These are phyloP conservation scores for Onygenales sp. DNA, from an alignment of 2,329 filamentous ascomycete species.

Conservation along the genomic window DNA sequence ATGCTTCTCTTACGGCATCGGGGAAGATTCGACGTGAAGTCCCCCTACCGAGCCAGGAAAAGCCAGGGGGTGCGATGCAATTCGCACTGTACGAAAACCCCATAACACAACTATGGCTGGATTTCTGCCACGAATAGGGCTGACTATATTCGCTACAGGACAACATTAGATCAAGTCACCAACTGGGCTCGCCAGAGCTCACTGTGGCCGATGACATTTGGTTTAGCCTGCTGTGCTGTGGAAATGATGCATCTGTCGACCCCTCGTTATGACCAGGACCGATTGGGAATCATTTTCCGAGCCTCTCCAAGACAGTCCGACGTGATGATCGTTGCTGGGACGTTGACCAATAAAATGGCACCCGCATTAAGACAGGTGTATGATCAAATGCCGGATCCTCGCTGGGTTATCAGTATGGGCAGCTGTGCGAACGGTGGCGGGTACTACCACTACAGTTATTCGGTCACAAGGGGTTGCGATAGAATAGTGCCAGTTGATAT, in stretches of 20 bases:
- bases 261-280: conserved; percentile 82
- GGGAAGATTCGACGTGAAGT: conserved; percentile 40
- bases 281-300: conserved; percentile 79
- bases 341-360: conserved; percentile 90
- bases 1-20: conserved; percentile 28
- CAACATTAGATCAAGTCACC: conserved; percentile 58
- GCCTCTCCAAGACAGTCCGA: conserved; percentile 78
- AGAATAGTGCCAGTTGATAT: conserved; percentile 75
- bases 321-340: conserved; percentile 86
- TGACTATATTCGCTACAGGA: conserved; percentile 18
- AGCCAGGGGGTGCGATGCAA: conserved; percentile 43
- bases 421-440: conserved; percentile 78
- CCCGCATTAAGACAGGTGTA: conserved; percentile 81
- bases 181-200: conserved; percentile 87
- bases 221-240: conserved; percentile 79
- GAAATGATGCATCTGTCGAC: conserved; percentile 94
- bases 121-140: conserved; percentile 1
- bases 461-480: conserved; percentile 67
- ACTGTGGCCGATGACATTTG: conserved; percentile 87
- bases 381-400: conserved; percentile 89
- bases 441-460: conserved; percentile 84
- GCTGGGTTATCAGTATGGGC: conserved; percentile 82
- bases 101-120: neutral
- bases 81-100: conserved; percentile 36
- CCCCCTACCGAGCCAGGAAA: conserved; percentile 40